phyloP scores from a whole-genome alignment of 163 green algal species.

The Chlamydomonas reinhardtii region DNA sequence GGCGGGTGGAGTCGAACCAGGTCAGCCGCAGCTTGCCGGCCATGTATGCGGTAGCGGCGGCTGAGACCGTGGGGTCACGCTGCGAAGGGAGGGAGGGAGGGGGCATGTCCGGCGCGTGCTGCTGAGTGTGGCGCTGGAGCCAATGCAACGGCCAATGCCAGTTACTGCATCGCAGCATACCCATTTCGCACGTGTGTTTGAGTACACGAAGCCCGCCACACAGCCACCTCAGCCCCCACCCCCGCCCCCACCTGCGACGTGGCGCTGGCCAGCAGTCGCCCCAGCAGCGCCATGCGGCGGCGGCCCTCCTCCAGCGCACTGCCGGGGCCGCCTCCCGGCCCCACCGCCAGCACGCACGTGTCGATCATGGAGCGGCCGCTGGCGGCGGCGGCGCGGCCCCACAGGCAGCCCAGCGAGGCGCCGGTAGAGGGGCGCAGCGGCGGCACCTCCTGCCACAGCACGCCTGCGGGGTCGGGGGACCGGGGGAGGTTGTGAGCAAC shows the following conservation, averaged over 20 bases:
- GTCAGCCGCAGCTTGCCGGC: slow-evolving; percentile 18
- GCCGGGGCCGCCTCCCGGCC: neutral
- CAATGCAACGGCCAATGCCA: no score
- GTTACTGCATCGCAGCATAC: no score
- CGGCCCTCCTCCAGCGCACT: slow-evolving; percentile 11
- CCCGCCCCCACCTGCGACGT: neutral
- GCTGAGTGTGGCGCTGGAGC: no score
- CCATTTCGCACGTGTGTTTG: no score
- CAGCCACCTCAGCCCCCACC: neutral
- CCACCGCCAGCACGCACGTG: slow-evolving; percentile 42
- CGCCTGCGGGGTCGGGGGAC: slow-evolving; percentile 3
- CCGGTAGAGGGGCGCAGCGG: slow-evolving; percentile 29
- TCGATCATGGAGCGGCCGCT: slow-evolving; percentile 5
- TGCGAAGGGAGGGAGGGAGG: neutral
- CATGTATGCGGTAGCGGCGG: slow-evolving; percentile 39
- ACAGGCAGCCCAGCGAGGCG: slow-evolving; percentile 44
- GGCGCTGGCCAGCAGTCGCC: neutral
- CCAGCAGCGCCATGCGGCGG: slow-evolving; percentile 19
- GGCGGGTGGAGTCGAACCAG: slow-evolving; percentile 2
- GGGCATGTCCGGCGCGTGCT: no score
- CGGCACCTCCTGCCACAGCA: slow-evolving; percentile 40
- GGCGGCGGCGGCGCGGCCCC: slow-evolving; percentile 36
- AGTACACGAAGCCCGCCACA: no score
- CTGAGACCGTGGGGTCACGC: neutral
- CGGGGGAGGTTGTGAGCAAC: no score